Percentiles rank a stretch among this genome's conserved stretches.
Conservation (phyloP, 2,329 filamentous ascomycete genomes). For the Tympanopsis confertula region DNA sequence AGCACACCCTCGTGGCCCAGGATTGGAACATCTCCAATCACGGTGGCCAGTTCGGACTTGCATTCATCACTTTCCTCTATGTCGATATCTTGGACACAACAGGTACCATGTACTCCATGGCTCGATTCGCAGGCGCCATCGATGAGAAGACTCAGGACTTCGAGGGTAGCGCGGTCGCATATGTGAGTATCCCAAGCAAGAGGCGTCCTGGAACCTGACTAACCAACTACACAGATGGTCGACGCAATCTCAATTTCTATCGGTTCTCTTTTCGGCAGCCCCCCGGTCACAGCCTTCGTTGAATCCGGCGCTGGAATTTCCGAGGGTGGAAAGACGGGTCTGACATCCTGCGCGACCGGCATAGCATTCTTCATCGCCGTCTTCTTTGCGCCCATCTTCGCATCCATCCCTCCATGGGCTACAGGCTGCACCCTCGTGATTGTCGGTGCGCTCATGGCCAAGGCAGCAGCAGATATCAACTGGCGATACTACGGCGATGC, state of each 20-base stretch:
- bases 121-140: constrained; percentile 68
- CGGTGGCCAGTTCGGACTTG: constrained; percentile 67
- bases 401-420: constrained; percentile 79
- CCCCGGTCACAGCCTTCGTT: constrained; percentile 77
- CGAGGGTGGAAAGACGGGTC: constrained; percentile 72
- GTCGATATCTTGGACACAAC: constrained; percentile 27
- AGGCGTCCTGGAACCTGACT: background rate
- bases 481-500: constrained; percentile 79
- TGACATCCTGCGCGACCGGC: constrained; percentile 71
- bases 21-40: constrained; percentile 61
- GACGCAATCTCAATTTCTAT: constrained; percentile 72
- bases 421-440: constrained; percentile 81
- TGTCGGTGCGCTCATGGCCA: constrained; percentile 79
- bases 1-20: constrained; percentile 56
- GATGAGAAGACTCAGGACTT: constrained; percentile 79
- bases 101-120: constrained; percentile 82
- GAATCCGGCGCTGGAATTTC: constrained; percentile 85
- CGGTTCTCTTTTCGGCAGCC: constrained; percentile 64
- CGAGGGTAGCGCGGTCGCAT: constrained; percentile 67
- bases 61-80: constrained; percentile 69
- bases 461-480: constrained; percentile 71
- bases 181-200: background rate
- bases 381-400: constrained; percentile 85
- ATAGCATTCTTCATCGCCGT: constrained; percentile 77
- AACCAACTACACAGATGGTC: constrained; percentile 42